Evolutionary conservation across 148 eudicot genomes (phyloP), one percentile per base, ranked within the genome.

Genomic region (Rhododendron henanense): DNA sequence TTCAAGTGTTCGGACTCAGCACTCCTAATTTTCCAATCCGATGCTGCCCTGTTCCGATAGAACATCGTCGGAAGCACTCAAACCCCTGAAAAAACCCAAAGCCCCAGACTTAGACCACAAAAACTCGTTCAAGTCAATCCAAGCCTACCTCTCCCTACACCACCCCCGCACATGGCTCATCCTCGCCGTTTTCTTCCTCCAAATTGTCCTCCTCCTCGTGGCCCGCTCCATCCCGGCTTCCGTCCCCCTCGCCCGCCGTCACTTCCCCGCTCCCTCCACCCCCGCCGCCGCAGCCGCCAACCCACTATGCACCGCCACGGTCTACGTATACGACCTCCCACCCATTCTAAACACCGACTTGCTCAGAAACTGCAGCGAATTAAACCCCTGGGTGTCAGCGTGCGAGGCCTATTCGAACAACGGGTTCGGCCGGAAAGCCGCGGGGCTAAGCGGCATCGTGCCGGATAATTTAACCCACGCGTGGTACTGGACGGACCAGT

Each of bases 401-500:
- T 96, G 99, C 83, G 87, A 80, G 15, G 90, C 94, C 9, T 87
- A 91, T 4, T 91, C 94, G 0, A 96, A 96, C 85, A 51, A 79
- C 25, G 99, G 99, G 0, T 90, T 94, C 23, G 99, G 99, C 9
- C 87, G 48, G 1, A 19, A 44, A 50, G 96, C 95, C 18, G 25
- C 75, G 8, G 90, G 41, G 4, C 73, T 91, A 0, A 35, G 85
- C 39, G 80, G 81, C 0, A 21, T 92, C 14, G 65, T 94, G 3
- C 98, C 99, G 59, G 59, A 41, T 0, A 82, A 76, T 45, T 84
- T 95, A 0, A 33, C 75, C 13, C 63, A 77, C 50, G 57, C 92
- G 1, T 96, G 97, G 97, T 92, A 82, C 82, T 91, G 91, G 94
- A 96, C 98, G 21, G 95, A 96, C 82, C 98, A 96, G 80, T 94